Evolutionary conservation across 1,139 yeast species (phyloP).

Genomic region (Eremothecium coryli): DNA sequence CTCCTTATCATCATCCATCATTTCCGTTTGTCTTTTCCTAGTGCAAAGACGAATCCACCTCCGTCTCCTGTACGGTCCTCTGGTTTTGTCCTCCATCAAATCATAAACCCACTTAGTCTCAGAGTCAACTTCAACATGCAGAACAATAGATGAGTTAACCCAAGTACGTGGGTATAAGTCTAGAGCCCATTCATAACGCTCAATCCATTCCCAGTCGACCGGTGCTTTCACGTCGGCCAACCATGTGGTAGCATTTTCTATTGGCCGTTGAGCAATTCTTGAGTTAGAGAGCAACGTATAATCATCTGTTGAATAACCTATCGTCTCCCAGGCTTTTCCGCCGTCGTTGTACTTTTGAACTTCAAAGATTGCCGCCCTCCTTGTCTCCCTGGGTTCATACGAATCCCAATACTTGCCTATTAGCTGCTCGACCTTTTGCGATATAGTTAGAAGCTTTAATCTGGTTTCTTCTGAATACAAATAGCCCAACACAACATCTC

Average conservation of each 20-base stretch:
- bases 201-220: conserved; percentile 44
- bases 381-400: conserved; percentile 30
- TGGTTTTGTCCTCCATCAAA: conserved; percentile 24
- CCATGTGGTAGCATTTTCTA: conserved; percentile 19
- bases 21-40: conserved; percentile 15
- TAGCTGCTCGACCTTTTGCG: conserved; percentile 39
- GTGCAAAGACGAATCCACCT: conserved; percentile 43
- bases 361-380: conserved; percentile 60
- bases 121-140: conserved; percentile 49
- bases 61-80: conserved; percentile 39
- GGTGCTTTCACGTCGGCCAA: conserved; percentile 44
- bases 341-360: conserved; percentile 47
- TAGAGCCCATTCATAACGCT: conserved; percentile 43
- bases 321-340: conserved; percentile 49
- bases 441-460: conserved; percentile 37
- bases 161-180: conserved; percentile 52
- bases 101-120: conserved; percentile 80
- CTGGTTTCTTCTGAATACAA: conserved; percentile 56
- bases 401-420: conserved; percentile 32
- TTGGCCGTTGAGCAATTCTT: conserved; percentile 26
- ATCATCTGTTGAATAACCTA: conserved; percentile 49
- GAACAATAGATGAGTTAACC: conserved; percentile 47
- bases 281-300: conserved; percentile 39
- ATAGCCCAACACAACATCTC: conserved; percentile 38
- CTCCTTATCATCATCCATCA: conserved; percentile 3